Evolutionary conservation across 768 basidiomycete genomes (phyloP).

Genomic region (Boletellus emodensis): DNA sequence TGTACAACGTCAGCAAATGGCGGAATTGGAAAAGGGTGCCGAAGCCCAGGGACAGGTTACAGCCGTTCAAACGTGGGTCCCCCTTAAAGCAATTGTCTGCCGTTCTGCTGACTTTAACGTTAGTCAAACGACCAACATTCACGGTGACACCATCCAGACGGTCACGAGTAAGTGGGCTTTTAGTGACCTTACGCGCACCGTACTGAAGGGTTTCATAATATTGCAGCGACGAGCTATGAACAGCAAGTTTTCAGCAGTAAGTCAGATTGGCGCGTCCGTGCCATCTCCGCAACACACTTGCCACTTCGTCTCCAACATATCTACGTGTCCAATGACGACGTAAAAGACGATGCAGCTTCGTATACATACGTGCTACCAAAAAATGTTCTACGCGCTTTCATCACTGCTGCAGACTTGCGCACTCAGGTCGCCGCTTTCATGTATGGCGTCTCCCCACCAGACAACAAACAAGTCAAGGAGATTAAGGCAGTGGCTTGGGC

Average conservation of each 20-base stretch:
- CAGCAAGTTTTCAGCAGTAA: conserved; percentile 99
- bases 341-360: conserved; percentile 94
- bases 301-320: conserved; percentile 96
- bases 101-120: conserved; percentile 5
- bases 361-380: conserved; percentile 97
- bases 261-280: conserved; percentile 99
- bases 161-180: conserved; percentile 72
- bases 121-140: conserved; percentile 94
- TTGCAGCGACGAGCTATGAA: conserved; percentile 88
- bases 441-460: conserved; percentile 89
- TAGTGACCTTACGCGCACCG: background rate
- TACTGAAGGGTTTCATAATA: conserved; percentile 1
- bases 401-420: conserved; percentile 88
- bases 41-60: conserved; percentile 96
- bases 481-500: conserved; percentile 97
- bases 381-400: conserved; percentile 92
- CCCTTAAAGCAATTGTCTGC: background rate
- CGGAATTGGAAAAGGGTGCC: conserved; percentile 93
- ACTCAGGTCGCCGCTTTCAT: conserved; percentile 94
- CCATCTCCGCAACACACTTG: conserved; percentile 95
- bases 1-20: conserved; percentile 98
- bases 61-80: conserved; percentile 78
- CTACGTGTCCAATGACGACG: conserved; percentile 98
- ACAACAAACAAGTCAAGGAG: conserved; percentile 98
- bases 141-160: conserved; percentile 93